A percentile compares a stretch with the other conserved stretches of the same genome.
Evolutionary conservation across 2,329 filamentous ascomycete genomes (phyloP).

Genomic region (Diplocarpon rosae): DNA sequence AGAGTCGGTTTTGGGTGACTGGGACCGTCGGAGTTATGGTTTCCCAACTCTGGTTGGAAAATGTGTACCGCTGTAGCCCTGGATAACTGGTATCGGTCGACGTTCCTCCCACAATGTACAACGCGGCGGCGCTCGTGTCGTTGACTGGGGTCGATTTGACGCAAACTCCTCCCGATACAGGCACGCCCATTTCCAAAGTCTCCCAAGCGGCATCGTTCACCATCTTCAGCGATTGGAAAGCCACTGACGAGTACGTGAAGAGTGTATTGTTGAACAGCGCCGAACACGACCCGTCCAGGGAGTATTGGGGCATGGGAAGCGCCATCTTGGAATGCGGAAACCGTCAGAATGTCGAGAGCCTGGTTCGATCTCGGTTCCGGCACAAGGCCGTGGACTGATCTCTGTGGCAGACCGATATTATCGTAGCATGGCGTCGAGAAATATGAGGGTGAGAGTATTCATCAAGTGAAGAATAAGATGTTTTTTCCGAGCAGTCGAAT

Average conservation of each 20-base stretch:
- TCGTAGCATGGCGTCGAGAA: slow-evolving; percentile 17
- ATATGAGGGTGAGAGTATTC: slow-evolving; percentile 6
- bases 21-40: slow-evolving; percentile 34
- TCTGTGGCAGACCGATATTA: slow-evolving; percentile 10
- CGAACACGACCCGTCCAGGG: slow-evolving; percentile 70
- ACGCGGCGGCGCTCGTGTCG: slow-evolving; percentile 45
- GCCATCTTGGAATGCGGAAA: slow-evolving; percentile 16
- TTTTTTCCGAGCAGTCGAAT: slow-evolving; percentile 21
- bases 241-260: slow-evolving; percentile 67
- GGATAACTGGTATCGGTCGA: slow-evolving; percentile 43
- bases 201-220: slow-evolving; percentile 62
- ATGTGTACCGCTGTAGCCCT: slow-evolving; percentile 63
- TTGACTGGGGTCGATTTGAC: slow-evolving; percentile 54
- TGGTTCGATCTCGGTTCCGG: slow-evolving; percentile 10
- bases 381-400: slow-evolving; percentile 12
- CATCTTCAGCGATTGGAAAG: slow-evolving; percentile 65
- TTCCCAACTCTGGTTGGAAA: slow-evolving; percentile 46
- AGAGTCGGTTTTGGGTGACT: slow-evolving; percentile 47
- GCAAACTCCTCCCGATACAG: slow-evolving; percentile 67
- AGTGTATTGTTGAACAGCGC: slow-evolving; percentile 71
- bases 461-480: slow-evolving; percentile 9
- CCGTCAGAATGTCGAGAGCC: slow-evolving; percentile 3
- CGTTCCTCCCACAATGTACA: slow-evolving; percentile 78
- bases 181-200: slow-evolving; percentile 49
- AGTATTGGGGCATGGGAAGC: slow-evolving; percentile 56